A percentile compares a stretch with the other conserved stretches of the same genome.
Evolutionary conservation across 1,284 basidiomycete genomes (phyloP).

Genomic region (Leccinum ponderosum): DNA sequence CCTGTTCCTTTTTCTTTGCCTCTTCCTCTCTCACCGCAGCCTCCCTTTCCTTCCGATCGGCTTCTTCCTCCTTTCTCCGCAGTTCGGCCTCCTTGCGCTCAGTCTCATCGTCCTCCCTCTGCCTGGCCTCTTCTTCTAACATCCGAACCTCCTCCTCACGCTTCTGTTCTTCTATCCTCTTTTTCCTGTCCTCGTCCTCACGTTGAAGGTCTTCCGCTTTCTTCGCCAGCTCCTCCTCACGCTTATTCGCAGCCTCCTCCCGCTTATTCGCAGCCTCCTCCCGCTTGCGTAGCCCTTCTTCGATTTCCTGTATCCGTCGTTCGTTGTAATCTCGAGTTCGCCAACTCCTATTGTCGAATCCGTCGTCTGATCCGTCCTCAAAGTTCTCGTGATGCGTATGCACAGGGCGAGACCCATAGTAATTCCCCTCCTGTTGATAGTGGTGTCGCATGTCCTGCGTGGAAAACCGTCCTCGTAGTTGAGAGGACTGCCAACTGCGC

Average conservation of each 20-base stretch:
- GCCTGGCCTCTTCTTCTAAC: slow-evolving; percentile 21
- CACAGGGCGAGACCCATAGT: slow-evolving; percentile 19
- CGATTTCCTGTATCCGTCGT: slow-evolving; percentile 33
- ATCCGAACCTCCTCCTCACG: slow-evolving; percentile 25
- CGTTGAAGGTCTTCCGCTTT: slow-evolving; percentile 31
- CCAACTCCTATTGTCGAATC: slow-evolving; percentile 31
- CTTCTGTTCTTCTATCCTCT: slow-evolving; percentile 21
- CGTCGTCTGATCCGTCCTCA: slow-evolving; percentile 39
- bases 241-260: no score
- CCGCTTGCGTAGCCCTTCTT: slow-evolving; percentile 26
- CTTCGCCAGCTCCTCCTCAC: slow-evolving; percentile 26
- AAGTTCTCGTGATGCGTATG: slow-evolving; percentile 31
- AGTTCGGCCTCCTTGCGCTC: slow-evolving; percentile 31
- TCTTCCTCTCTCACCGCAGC: slow-evolving; percentile 25
- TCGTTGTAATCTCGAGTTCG: slow-evolving; percentile 34
- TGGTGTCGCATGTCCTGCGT: slow-evolving; percentile 33
- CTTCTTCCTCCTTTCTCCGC: slow-evolving; percentile 34
- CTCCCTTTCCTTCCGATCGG: slow-evolving; percentile 24
- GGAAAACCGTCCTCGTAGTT: slow-evolving; percentile 25
- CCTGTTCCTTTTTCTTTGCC: slow-evolving; percentile 19
- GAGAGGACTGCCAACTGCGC: slow-evolving; percentile 35
- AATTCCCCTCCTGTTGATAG: slow-evolving; percentile 21
- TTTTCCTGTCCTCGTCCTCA: slow-evolving; percentile 29
- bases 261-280: slow-evolving; percentile 35
- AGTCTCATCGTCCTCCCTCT: slow-evolving; percentile 22